These are phyloP conservation scores for Alternaria ethzedia DNA, from an alignment of 2,329 filamentous ascomycete genomes.

Conservation along the genomic window DNA sequence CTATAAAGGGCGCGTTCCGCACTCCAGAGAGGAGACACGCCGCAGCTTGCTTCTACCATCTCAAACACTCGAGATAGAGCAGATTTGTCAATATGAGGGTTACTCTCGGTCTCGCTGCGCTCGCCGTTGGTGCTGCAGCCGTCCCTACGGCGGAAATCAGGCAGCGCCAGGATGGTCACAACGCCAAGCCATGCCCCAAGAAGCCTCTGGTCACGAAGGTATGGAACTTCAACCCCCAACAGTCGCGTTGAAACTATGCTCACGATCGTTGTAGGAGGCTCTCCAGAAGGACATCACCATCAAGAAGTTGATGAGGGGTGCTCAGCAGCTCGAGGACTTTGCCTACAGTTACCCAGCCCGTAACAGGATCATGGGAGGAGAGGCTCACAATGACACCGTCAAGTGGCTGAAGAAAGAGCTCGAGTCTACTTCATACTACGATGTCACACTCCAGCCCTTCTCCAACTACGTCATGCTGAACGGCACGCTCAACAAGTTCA, in stretches of 20 bases:
- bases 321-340: slow-evolving; percentile 44
- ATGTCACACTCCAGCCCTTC: slow-evolving; percentile 41
- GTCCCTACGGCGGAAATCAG: slow-evolving; percentile 4
- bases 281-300: slow-evolving; percentile 37
- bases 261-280: slow-evolving; percentile 22
- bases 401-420: slow-evolving; percentile 45
- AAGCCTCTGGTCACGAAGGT: slow-evolving; percentile 17
- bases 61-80: background rate
- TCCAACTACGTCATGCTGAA: slow-evolving; percentile 27
- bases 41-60: background rate
- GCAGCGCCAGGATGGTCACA: background rate
- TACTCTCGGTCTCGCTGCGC: slow-evolving; percentile 27
- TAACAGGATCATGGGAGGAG: slow-evolving; percentile 48
- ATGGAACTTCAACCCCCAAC: slow-evolving; percentile 13
- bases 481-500: slow-evolving; percentile 28
- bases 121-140: slow-evolving; percentile 27
- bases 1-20: background rate
- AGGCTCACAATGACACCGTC: slow-evolving; percentile 50
- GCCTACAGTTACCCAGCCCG: slow-evolving; percentile 47
- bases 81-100: slow-evolving; percentile 26
- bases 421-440: slow-evolving; percentile 45
- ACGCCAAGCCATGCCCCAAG: slow-evolving; percentile 2
- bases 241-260: slow-evolving; percentile 1
- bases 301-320: slow-evolving; percentile 36
- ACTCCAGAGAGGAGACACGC: background rate